Evolutionary conservation across 2,329 filamentous ascomycete genomes (phyloP).

Genomic region (Epichloe amarillans): DNA sequence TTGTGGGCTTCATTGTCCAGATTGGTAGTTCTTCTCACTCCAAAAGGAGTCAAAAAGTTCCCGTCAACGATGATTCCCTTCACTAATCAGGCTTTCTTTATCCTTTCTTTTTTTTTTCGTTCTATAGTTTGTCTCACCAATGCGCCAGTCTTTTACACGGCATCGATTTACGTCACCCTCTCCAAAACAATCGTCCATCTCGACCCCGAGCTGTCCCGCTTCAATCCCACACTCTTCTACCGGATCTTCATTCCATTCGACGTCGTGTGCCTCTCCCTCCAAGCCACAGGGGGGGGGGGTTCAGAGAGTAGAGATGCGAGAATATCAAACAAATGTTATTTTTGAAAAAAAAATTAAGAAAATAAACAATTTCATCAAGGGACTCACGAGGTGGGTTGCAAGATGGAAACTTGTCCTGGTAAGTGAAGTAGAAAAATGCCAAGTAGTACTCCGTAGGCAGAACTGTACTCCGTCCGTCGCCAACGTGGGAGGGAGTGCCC

Average conservation of each 20-base stretch:
- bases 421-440: too few species aligned
- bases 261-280: slow-evolving; percentile 41
- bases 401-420: too few species aligned
- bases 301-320: too few species aligned
- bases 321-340: too few species aligned
- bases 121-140: slow-evolving; percentile 39
- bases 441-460: too few species aligned
- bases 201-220: slow-evolving; percentile 26
- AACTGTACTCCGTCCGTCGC: too few species aligned
- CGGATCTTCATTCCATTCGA: slow-evolving; percentile 43
- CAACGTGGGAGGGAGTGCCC: not conserved
- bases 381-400: too few species aligned
- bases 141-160: slow-evolving; percentile 36
- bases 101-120: not conserved
- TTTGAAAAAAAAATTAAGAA: too few species aligned
- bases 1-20: slow-evolving; percentile 51
- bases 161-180: slow-evolving; percentile 54
- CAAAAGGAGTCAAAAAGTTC: not conserved
- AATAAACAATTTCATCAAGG: too few species aligned
- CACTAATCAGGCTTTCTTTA: not conserved
- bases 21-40: slow-evolving; percentile 30
- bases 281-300: slow-evolving; percentile 42
- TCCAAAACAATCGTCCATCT: slow-evolving; percentile 28
- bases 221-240: slow-evolving; percentile 29
- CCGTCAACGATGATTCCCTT: too few species aligned